phyloP scores from a whole-genome alignment of 345 rosid genomes.

The Aethionema arabicum region DNA sequence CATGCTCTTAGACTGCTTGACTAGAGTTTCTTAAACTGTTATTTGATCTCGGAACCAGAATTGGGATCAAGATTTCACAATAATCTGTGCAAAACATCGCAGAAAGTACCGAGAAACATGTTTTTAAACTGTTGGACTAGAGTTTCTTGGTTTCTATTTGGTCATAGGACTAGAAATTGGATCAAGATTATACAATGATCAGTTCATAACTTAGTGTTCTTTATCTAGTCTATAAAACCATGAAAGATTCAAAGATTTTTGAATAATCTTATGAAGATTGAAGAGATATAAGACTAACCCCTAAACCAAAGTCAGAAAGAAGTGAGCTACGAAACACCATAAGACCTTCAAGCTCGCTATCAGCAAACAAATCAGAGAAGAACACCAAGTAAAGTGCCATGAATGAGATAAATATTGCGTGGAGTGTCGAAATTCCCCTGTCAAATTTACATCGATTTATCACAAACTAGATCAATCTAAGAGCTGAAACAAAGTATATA shows the following conservation, averaged over 20 bases:
- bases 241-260: neutral
- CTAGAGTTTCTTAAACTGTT: too few relatives aligned
- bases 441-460: conserved; percentile 23
- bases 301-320: conserved; percentile 67
- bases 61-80: too few relatives aligned
- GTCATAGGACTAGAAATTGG: too few relatives aligned
- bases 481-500: neutral
- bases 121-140: too few relatives aligned
- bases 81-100: too few relatives aligned
- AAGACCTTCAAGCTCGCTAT: conserved; percentile 40
- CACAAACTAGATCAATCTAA: conserved; percentile 7
- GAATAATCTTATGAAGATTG: neutral
- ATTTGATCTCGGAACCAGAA: too few relatives aligned
- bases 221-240: too few relatives aligned
- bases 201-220: too few relatives aligned
- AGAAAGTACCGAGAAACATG: too few relatives aligned
- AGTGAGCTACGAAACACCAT: conserved; percentile 61
- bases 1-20: too few relatives aligned
- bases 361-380: conserved; percentile 74
- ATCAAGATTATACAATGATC: too few relatives aligned
- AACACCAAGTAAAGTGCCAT: conserved; percentile 70
- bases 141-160: too few relatives aligned
- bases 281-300: conserved; percentile 46
- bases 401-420: conserved; percentile 61
- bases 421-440: conserved; percentile 82